These are phyloP conservation scores for Ophiocordyceps camponoti-leonardi DNA, from an alignment of 2,329 filamentous ascomycete species.

Conservation along the genomic window DNA sequence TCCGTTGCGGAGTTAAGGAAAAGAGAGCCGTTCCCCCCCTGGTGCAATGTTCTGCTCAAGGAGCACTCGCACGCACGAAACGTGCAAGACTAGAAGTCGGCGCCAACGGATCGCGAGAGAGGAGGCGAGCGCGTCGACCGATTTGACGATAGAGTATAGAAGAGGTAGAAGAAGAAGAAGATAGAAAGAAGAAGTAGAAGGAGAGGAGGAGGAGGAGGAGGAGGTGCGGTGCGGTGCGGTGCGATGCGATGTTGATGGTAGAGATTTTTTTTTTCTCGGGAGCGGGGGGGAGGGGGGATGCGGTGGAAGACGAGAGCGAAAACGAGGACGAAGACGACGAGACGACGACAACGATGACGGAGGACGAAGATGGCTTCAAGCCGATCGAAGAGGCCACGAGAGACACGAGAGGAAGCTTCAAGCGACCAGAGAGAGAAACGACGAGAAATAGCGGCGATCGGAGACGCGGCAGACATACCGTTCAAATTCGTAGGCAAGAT, in stretches of 20 bases:
- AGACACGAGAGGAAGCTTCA: conserved; percentile 5
- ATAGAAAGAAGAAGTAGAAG: conserved; percentile 9
- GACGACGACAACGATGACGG: conserved; percentile 9
- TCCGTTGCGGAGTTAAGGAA: neutral
- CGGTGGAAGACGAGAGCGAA: conserved; percentile 10
- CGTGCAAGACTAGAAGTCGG: conserved; percentile 8
- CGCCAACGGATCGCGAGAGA: conserved; percentile 10
- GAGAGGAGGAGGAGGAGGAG: conserved; percentile 7
- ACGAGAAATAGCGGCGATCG: conserved; percentile 18
- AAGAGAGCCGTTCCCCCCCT: conserved; percentile 1
- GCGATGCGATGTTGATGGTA: neutral
- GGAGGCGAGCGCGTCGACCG: conserved; percentile 10
- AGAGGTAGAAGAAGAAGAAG: conserved; percentile 7
- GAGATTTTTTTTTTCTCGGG: neutral
- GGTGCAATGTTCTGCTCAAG: conserved; percentile 2
- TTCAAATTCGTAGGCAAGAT: conserved; percentile 99
- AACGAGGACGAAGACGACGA: conserved; percentile 9
- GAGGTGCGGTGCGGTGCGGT: conserved; percentile 3
- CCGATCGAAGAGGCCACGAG: conserved; percentile 8
- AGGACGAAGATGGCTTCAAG: conserved; percentile 7
- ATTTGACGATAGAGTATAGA: conserved; percentile 6
- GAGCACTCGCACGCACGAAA: conserved; percentile 5
- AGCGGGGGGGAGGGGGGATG: neutral
- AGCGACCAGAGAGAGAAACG: conserved; percentile 9
- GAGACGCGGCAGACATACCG: conserved; percentile 65